Evolutionary conservation across 148 eudicot genomes (phyloP), one percentile per base, ranked within the genome.

Genomic region (Diospyros kaki): DNA sequence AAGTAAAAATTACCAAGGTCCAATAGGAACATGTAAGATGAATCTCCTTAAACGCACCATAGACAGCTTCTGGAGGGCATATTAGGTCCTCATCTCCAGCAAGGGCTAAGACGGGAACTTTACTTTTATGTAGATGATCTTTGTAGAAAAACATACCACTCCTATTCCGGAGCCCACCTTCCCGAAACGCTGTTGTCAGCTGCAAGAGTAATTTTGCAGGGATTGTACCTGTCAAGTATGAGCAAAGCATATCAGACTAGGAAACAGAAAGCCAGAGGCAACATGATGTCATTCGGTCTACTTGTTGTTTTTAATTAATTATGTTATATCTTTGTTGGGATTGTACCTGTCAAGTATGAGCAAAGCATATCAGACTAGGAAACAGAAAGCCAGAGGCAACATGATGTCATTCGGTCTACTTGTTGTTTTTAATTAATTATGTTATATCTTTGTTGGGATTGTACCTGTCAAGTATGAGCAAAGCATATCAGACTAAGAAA

Each of bases 31-130:
- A 13, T 51, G 52, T 7, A 55, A 44, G 2, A 7, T 64, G 66
- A 2, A 7, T 7, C 41, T 46, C 64, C 12, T 60, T 42, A 59
- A 66, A 75, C 71, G 63, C 66, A 95, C 97, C 99, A 51, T 84
- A 66, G 66, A 95, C 99, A 64, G 97, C 99, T 87, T 93, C 99
- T 63, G 94, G 90, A 39, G 99, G 99, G 75, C 97, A 95, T 39
- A 95, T 93, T 77, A 86, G 82, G 83, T 95, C 99, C 68, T 55
- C 84, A 81, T 95, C 97, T 56, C 96, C 97, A 4, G 99, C 97
- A 82, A 95, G 78, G 68, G 99, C 99, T 67, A 95, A 86, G 81
- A 95, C 87, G 38, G 97, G 99, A 66, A 91, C 87, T 56, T 75
- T 80, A 75, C 79, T 84, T 80, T 86, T 88, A 69, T 81, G 86